A percentile compares a stretch with the other conserved stretches of the same genome.
Conservation (phyloP, 2,329 filamentous ascomycete species). For the Trichoderma sp. region DNA sequence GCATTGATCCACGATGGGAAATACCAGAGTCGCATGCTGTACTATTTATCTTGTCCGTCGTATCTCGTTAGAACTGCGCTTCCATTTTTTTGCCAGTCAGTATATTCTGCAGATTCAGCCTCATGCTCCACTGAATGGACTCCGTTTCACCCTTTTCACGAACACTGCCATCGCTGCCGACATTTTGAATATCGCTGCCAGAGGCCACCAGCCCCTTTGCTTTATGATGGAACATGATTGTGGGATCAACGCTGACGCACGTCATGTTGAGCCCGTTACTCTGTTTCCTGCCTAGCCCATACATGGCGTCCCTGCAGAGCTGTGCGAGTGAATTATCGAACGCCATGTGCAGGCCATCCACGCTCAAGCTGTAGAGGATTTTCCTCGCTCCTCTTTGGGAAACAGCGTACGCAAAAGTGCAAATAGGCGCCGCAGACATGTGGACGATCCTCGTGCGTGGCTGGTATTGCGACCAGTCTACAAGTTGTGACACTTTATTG, state of each 20-base stretch:
- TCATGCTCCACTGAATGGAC: conserved; percentile 33
- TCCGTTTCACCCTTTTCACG: conserved; percentile 32
- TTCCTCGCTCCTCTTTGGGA: conserved; percentile 42
- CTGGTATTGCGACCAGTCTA: conserved; percentile 27
- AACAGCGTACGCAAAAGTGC: conserved; percentile 43
- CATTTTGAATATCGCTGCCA: conserved; percentile 30
- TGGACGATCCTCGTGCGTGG: conserved; percentile 43
- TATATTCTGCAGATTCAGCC: conserved; percentile 32
- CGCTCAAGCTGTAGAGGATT: conserved; percentile 34
- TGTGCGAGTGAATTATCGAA: not conserved
- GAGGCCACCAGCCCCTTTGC: not conserved
- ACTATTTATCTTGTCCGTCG: not conserved
- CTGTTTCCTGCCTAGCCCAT: not conserved
- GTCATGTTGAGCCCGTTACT: not conserved
- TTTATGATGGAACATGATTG: conserved; percentile 9
- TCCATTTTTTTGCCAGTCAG: conserved; percentile 28
- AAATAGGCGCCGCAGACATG: conserved; percentile 41
- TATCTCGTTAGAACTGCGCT: conserved; percentile 24
- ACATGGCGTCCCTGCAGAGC: conserved; percentile 1
- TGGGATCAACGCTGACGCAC: not conserved
- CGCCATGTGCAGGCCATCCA: conserved; percentile 19
- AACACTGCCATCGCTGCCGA: conserved; percentile 22
- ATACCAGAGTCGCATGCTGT: not conserved
- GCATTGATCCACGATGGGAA: not conserved
- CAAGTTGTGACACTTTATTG: not conserved